Base-by-base conservation (phyloP, 2,329 filamentous ascomycete genomes). In the Aspergillus ochraceoroseus region DNA sequence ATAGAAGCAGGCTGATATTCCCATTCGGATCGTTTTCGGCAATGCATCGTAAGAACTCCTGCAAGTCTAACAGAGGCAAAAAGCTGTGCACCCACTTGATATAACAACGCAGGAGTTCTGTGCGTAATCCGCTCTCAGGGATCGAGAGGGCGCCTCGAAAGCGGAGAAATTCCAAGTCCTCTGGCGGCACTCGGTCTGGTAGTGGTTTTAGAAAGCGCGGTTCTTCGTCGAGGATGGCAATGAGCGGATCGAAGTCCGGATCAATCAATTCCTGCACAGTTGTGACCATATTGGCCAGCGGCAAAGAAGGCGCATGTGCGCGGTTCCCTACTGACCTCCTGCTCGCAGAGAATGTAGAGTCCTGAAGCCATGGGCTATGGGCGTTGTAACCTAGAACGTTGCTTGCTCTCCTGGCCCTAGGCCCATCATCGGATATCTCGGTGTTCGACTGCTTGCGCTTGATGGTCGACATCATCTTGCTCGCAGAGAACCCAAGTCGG, bases 1-100 rank as follows among this genome's bases (percentile, higher is more conserved):
- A 94, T 1, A 94, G 70, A 43, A 95, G 75, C 52, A 95, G 68
- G 65, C 88, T 94, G 49, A 87, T 74, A 61, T 82, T 81, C 43
- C 76, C 74, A 32, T 75, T 70, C 3, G 83, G 84, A 58, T 89
- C 83, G 77, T 55, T 77, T 66, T 59, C 77, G 64, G 52, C 83
- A 56, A 66, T 84, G 12, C 57, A 58, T 37, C 61, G 58, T 3
- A 79, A 55, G 45, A 79, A 73, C 17, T 77, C 73, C 46, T 77
- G 73, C 29, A 79, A 53, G 40, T 79, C 86, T 49, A 95, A 66
- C 28, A 94, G 72, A 8, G 88, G 88, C 86, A 95, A 92, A 60
- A 86, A 94, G 8, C 87, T 87, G 61, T 94, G 83, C 7, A 94
- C 85, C 63, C 82, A 94, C 67, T 92, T 84, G 51, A 88, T 75